Evolutionary conservation across 805 yeast genomes (phyloP).

Genomic region (Candida glaebosa): DNA sequence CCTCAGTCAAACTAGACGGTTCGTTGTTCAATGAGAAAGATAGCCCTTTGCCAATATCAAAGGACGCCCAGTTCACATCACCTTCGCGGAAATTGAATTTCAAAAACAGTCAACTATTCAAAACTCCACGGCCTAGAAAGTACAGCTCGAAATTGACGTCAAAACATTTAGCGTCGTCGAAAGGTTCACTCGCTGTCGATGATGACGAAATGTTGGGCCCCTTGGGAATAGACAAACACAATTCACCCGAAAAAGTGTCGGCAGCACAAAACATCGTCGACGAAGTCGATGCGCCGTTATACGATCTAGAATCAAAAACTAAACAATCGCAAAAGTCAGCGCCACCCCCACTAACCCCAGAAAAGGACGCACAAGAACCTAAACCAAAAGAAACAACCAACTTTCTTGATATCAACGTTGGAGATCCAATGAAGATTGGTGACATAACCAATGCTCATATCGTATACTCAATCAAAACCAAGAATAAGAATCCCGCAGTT

Average conservation of each 20-base stretch:
- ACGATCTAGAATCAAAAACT: conserved; percentile 28
- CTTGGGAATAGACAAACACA: conserved; percentile 14
- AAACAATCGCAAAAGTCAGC: background rate
- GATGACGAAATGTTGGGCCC: conserved; percentile 24
- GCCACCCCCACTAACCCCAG: conserved; percentile 10
- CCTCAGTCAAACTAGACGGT: conserved; percentile 14
- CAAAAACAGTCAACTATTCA: conserved; percentile 27
- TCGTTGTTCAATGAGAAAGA: conserved; percentile 34
- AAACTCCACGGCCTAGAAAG: conserved; percentile 28
- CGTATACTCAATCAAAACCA: conserved; percentile 74
- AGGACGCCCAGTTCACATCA: conserved; percentile 8
- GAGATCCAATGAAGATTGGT: conserved; percentile 90
- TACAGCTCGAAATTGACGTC: conserved; percentile 26
- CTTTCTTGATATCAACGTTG: conserved; percentile 64
- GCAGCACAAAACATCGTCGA: conserved; percentile 32
- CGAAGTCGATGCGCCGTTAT: conserved; percentile 54
- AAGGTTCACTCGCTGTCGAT: conserved; percentile 4
- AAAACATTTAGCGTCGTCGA: conserved; percentile 20
- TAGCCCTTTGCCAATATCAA: conserved; percentile 21
- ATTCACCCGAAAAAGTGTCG: conserved; percentile 15
- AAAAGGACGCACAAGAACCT: conserved; percentile 6
- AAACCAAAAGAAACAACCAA: conserved; percentile 11
- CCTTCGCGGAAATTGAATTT: conserved; percentile 22
- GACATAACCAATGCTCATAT: conserved; percentile 87
- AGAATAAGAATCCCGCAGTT: conserved; percentile 40